Percentiles rank a stretch among this genome's conserved stretches.
These are phyloP conservation scores for Lasiosphaeria hispida DNA, from an alignment of 495 filamentous ascomycete species.

Conservation along the genomic window DNA sequence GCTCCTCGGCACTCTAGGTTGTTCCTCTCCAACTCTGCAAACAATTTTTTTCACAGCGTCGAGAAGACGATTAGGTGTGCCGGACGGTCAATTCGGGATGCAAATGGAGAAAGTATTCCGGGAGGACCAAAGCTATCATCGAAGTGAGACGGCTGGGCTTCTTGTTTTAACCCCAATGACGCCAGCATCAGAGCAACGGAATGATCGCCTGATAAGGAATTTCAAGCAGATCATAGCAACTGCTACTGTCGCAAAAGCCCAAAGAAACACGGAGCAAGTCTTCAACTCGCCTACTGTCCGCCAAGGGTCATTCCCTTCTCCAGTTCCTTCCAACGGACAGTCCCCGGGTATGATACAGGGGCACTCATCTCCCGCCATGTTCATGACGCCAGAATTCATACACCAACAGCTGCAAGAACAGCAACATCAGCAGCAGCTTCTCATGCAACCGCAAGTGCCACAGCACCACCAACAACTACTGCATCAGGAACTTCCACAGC, in stretches of 20 bases:
- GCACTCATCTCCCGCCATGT: too few species aligned
- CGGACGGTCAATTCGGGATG: slow-evolving; percentile 24
- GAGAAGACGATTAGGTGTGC: slow-evolving; percentile 37
- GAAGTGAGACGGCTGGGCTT: not conserved
- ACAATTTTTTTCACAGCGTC: slow-evolving; percentile 59
- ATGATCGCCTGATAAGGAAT: slow-evolving; percentile 4
- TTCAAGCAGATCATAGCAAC: slow-evolving; percentile 5
- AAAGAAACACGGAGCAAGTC: too few species aligned
- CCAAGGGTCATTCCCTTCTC: not conserved
- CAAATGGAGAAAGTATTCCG: slow-evolving; percentile 40
- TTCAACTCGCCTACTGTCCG: too few species aligned
- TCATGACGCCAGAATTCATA: not conserved
- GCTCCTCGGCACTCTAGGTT: slow-evolving; percentile 45
- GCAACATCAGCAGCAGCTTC: slow-evolving; percentile 13
- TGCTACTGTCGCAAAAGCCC: too few species aligned
- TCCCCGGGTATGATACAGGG: not conserved
- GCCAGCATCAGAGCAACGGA: slow-evolving; percentile 14
- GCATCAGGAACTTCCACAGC: slow-evolving; percentile 4
- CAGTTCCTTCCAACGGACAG: not conserved
- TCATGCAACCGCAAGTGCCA: slow-evolving; percentile 16
- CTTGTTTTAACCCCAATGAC: not conserved
- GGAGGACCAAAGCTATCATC: slow-evolving; percentile 29
- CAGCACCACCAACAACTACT: slow-evolving; percentile 1
- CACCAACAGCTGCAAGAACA: slow-evolving; percentile 4
- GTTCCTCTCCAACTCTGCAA: slow-evolving; percentile 57